Evolutionary conservation across 768 basidiomycete species (phyloP).

Genomic region (Dioszegia aurantiaca): DNA sequence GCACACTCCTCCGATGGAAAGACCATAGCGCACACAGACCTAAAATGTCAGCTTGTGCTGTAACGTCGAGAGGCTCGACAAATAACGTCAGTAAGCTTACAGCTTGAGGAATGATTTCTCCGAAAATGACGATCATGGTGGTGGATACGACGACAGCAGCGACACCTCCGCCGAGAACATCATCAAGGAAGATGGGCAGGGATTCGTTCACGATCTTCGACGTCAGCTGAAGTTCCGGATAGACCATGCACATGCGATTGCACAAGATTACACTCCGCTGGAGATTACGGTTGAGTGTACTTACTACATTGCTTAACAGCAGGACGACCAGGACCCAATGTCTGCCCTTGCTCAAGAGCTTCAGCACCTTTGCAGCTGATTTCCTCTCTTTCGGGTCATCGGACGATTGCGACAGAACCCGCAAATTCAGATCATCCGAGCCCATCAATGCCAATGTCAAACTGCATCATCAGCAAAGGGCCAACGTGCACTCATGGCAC

Average conservation of each 20-base stretch:
- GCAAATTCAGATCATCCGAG: slow-evolving; percentile 82
- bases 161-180: slow-evolving; percentile 55
- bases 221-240: not conserved
- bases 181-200: slow-evolving; percentile 55
- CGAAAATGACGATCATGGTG: slow-evolving; percentile 51
- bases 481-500: not conserved
- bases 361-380: slow-evolving; percentile 56
- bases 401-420: slow-evolving; percentile 77
- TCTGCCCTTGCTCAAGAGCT: slow-evolving; percentile 63
- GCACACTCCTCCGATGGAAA: slow-evolving; percentile 73
- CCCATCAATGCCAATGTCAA: slow-evolving; percentile 92
- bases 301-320: slow-evolving; percentile 74
- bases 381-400: slow-evolving; percentile 66
- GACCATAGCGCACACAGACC: slow-evolving; percentile 73
- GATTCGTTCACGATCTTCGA: slow-evolving; percentile 54
- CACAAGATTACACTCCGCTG: not conserved
- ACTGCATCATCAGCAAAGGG: slow-evolving; percentile 41
- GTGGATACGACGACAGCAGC: slow-evolving; percentile 54
- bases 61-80: too few species aligned
- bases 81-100: slow-evolving; percentile 16
- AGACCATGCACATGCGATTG: too few species aligned
- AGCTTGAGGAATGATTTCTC: slow-evolving; percentile 64
- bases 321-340: slow-evolving; percentile 96
- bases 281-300: slow-evolving; percentile 16
- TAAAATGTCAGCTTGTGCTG: slow-evolving; percentile 30